Base-by-base conservation (phyloP, 768 basidiomycete genomes). In the Coprinellus micaceus region DNA sequence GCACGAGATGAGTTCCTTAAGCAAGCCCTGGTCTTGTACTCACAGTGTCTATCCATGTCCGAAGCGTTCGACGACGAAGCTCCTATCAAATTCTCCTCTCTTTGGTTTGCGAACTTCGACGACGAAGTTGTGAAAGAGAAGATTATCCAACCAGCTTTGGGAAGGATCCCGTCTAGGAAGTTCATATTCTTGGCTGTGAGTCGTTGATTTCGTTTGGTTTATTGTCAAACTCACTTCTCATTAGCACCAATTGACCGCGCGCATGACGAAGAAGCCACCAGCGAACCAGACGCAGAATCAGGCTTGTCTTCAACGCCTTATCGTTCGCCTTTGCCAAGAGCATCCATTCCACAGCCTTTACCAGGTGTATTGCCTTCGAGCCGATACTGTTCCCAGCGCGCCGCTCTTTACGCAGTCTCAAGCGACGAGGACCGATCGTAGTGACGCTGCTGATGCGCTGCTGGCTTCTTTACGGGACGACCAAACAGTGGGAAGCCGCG, bases 291-390 rank as follows among this genome's bases (percentile, higher is more conserved):
- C 70, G 4, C 59, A 69, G 40, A 77, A 75, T 52, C 91, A 94
- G 64, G 63, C 69, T 21, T 82, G 77, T 57, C 76, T 98, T 4
- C 83, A 86, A 50, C 70, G 63, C 2, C 71, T 90, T 25, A 76
- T 98, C 22, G 54, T 88, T 4, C 80, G 84, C 22, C 89, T 99
- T 80, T 91, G 90, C 63, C 70, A 70, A 55, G 92, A 98, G 52
- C 97, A 99, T 66, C 94, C 96, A 0, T 98, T 92, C 72, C 97
- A 99, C 67, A 88, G 83, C 61, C 72, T 97, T 6, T 96, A 95
- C 70, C 93, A 94, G 61, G 82, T 98, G 2, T 91, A 86, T 67
- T 91, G 90, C 53, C 72, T 96, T 58, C 77, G 43, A 39, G 50
- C 51, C 6, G 50, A 57, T 36, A 48, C 7, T 6, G 30, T 37